Conservation (phyloP, 2,329 filamentous ascomycete genomes). For the Ophiostoma novo-ulmi region DNA sequence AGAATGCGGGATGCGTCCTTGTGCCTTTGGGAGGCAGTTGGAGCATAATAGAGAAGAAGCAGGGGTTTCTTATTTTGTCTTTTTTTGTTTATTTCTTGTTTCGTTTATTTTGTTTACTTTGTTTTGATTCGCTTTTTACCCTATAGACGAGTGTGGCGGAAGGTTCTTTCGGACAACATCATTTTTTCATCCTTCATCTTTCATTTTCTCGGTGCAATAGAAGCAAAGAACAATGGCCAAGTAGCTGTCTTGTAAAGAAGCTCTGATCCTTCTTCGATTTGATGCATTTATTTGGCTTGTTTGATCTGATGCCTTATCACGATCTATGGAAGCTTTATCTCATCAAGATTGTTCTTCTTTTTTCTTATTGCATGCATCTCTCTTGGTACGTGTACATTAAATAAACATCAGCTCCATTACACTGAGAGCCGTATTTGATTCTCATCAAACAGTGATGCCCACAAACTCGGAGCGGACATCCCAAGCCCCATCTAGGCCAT, state of each 20-base stretch:
- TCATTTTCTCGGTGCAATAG: conserved; percentile 27
- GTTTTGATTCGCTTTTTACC: conserved; percentile 4
- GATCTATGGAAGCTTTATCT: not conserved
- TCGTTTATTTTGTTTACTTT: conserved; percentile 1
- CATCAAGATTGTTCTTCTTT: not conserved
- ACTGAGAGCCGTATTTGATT: not conserved
- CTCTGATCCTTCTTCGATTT: not conserved
- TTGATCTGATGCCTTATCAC: not conserved
- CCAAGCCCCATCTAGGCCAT: not conserved
- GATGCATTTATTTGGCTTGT: not conserved
- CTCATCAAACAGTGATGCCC: not conserved
- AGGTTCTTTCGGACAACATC: not conserved
- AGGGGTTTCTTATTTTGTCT: not conserved
- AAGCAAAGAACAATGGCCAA: not conserved
- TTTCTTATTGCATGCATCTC: not conserved
- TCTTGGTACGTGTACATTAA: not conserved
- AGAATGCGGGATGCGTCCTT: not conserved
- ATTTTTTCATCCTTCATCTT: conserved; percentile 29
- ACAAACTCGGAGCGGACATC: not conserved
- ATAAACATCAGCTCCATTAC: too few species aligned
- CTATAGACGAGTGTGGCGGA: conserved; percentile 11
- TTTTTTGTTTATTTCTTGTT: not conserved
- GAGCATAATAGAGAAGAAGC: not conserved
- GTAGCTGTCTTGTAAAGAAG: not conserved
- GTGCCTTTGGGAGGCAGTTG: not conserved